Percentiles rank a stretch among this genome's conserved stretches.
Evolutionary conservation across 805 yeast genomes (phyloP).

Genomic region (Myxozyma melibiosi): DNA sequence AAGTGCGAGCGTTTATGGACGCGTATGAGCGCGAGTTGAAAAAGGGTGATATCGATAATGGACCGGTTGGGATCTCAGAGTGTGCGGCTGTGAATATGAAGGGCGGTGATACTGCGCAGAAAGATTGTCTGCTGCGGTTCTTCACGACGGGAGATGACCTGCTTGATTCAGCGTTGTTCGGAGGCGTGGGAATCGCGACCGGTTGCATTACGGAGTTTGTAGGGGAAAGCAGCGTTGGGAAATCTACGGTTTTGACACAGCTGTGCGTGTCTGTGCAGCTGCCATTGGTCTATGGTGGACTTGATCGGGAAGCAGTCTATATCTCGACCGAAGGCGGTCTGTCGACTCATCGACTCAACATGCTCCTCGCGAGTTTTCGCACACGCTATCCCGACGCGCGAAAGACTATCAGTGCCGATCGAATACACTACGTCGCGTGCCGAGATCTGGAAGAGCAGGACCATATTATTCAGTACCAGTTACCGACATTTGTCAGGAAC

Average conservation of each 20-base stretch:
- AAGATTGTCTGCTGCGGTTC: background rate
- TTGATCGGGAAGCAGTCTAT: slow-evolving; percentile 56
- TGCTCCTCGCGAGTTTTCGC: slow-evolving; percentile 46
- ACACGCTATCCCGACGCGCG: slow-evolving; percentile 31
- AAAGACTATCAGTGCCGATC: slow-evolving; percentile 35
- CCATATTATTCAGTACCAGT: slow-evolving; percentile 67
- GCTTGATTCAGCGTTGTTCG: slow-evolving; percentile 55
- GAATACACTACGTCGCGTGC: slow-evolving; percentile 59
- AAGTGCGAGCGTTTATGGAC: background rate
- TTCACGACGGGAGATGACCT: slow-evolving; percentile 57
- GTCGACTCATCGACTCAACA: slow-evolving; percentile 65
- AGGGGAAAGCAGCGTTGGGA: slow-evolving; percentile 79
- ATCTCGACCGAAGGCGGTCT: slow-evolving; percentile 77
- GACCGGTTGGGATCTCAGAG: slow-evolving; percentile 2
- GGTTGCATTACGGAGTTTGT: slow-evolving; percentile 70
- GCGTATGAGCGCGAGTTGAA: background rate
- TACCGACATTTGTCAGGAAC: slow-evolving; percentile 58
- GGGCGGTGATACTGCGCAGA: background rate
- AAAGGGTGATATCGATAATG: background rate
- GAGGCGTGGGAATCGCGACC: slow-evolving; percentile 53
- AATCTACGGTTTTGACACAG: slow-evolving; percentile 76
- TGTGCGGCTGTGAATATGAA: background rate
- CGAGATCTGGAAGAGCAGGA: slow-evolving; percentile 72
- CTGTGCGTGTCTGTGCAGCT: slow-evolving; percentile 62
- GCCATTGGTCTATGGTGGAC: slow-evolving; percentile 52